Evolutionary conservation across 73 alveolate genomes (phyloP).

Genomic region (Paramecium caudatum): DNA sequence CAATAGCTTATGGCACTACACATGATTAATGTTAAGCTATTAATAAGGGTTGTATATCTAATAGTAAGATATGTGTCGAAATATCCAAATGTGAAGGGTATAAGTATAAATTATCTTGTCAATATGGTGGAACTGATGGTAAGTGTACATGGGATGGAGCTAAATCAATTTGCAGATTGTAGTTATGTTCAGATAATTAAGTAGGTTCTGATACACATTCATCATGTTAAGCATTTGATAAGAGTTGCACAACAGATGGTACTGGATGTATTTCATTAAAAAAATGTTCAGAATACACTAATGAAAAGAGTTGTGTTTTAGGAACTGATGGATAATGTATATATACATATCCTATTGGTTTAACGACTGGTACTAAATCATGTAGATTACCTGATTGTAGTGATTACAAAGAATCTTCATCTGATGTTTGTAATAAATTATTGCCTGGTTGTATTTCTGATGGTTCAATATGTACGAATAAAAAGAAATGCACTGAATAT

Average conservation of each 20-base stretch:
- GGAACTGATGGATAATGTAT: slow-evolving; percentile 21
- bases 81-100: too few relatives aligned
- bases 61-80: too few relatives aligned
- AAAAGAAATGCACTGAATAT: not conserved
- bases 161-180: too few relatives aligned
- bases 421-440: not conserved
- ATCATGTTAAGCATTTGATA: not conserved
- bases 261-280: slow-evolving; percentile 21
- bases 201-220: too few relatives aligned
- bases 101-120: too few relatives aligned
- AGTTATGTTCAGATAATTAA: too few relatives aligned
- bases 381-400: not conserved
- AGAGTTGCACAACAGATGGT: slow-evolving; percentile 15
- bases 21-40: too few relatives aligned
- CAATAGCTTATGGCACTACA: too few relatives aligned
- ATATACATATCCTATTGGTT: not conserved
- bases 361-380: not conserved
- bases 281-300: not conserved
- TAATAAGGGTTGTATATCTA: too few relatives aligned
- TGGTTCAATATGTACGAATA: not conserved
- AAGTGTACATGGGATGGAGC: not conserved
- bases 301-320: not conserved
- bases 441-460: not conserved
- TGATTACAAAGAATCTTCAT: not conserved
- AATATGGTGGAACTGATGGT: not conserved